Evolutionary conservation across 768 basidiomycete genomes (phyloP), one percentile per base, ranked within the genome.

Genomic region (Suillus brevipes): DNA sequence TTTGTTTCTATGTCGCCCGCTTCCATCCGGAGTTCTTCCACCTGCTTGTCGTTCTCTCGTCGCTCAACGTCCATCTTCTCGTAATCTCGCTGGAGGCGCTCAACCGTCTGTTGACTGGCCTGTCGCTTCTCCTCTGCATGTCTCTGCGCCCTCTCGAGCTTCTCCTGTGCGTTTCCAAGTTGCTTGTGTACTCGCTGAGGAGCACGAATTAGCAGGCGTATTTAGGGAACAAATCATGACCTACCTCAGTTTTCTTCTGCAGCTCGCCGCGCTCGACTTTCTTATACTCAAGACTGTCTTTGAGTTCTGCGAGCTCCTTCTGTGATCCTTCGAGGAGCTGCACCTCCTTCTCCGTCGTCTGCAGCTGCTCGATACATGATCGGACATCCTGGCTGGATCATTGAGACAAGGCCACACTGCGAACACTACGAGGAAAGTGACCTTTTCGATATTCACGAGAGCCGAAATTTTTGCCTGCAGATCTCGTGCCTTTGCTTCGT

Each of bases 111-210:
- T 66, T 89, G 88, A 69, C 87, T 89, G n/a, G 88, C 84, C 14
- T 81, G 70, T 63, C 89, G 88, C 74, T 91, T 91, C 64, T 95
- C 94, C 74, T 92, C 90, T 7, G 89, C 89, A 67, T 91, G 89
- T 66, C 85, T 83, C 71, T 92, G 88, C 0, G 91, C 89, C 34
- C 92, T 86, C 63, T 90, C 87, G 10, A 95, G 83, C 75, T 94
- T 95, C 69, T 93, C 90, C 53, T 87, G 83, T 6, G 95, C 95
- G 74, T 95, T 94, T 9, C 81, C 77, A 13, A 93, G 80, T 73
- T 96, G 94, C 65, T 89, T 89, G 67, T 85, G 80, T n/a, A 92
- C 86, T 59, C 94, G 91, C 92, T 97, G 67, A 28, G 34, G 65
- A 16, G 42, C 1, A 37, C 6, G 18, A 20, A 58, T 47, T n/a